Evolutionary conservation across 202 grass and related monocot species (phyloP), one percentile per base, ranked within the genome.

Genomic region (Setaria italica): DNA sequence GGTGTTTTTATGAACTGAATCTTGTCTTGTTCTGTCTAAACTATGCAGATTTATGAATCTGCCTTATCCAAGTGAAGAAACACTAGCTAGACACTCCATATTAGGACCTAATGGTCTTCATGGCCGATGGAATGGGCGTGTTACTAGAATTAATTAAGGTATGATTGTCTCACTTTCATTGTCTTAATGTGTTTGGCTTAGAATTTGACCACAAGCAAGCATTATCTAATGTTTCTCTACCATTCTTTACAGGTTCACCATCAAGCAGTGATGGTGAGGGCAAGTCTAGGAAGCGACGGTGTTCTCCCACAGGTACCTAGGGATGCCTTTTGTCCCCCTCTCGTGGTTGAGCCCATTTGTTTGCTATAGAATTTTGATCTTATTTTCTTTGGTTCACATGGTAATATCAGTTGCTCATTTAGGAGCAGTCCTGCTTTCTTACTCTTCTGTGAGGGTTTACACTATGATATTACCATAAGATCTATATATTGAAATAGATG

Each of bases 1-100:
- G 78, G 64, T 80, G 17, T 9, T 25, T 69, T 86, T 75, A 10
- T 72, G 25, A 55, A 85, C 35, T 68, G 73, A 67, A 72, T 20
- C 1, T 76, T 77, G 17, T 82, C 8, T 15, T 15, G 49, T 92
- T 15, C 50, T 49, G 51, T 72, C 25, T 86, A 76, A 70, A 84
- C 77, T 87, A 46, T 93, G 68, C 85, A 99, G 97, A 85, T 91
- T 88, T 84, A 80, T 88, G 65, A 90, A 90, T 81, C 34, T 94
- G 21, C 92, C 90, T 74, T 79, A 81, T 87, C 94, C 97, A 78
- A 99, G 94, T 77, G 91, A 99, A 91, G 93, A 99, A 94, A 92
- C 97, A 62, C 87, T 99, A 72, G 94, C 93, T 60, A 99, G 93
- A 81, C 97, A 99, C 77, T 94, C 97, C 58, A 99, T 99, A 94